Percentiles rank a stretch among this genome's conserved stretches.
Conservation (phyloP, 2,329 filamentous ascomycete species). For the Thielaviopsis ethacetica region DNA sequence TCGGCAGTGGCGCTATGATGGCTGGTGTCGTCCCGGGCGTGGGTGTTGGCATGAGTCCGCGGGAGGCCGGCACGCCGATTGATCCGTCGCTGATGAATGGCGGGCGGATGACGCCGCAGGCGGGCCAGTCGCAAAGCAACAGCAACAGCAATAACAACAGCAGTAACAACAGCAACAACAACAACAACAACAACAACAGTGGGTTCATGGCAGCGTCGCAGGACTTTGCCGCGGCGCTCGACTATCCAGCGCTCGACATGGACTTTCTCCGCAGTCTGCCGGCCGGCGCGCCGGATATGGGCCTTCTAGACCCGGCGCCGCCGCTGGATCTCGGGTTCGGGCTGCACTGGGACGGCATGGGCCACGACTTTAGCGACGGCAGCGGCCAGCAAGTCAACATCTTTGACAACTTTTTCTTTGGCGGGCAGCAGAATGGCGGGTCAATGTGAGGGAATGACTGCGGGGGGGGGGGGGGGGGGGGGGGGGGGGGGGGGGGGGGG, state of each 20-base stretch:
- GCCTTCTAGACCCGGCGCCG: conserved; percentile 27
- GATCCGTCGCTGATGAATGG: background rate
- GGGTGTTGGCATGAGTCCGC: background rate
- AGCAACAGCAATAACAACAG: background rate
- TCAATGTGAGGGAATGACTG: background rate
- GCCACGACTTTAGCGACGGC: conserved; percentile 42
- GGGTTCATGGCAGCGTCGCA: background rate
- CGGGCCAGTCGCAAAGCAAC: no score
- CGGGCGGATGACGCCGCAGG: background rate
- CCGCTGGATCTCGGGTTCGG: conserved; percentile 47
- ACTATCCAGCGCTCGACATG: conserved; percentile 34
- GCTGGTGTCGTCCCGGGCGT: background rate
- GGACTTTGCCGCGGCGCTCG: background rate
- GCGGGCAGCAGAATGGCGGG: conserved; percentile 29
- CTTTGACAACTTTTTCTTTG: conserved; percentile 61
- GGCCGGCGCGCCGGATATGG: conserved; percentile 5
- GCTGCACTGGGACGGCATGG: conserved; percentile 45
- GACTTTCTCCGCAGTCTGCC: conserved; percentile 35
- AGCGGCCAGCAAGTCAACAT: conserved; percentile 41
- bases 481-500: no score
- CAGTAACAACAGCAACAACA: background rate
- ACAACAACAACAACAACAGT: background rate
- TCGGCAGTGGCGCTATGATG: background rate
- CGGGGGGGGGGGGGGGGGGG: no score
- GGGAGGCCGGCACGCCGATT: background rate